A percentile compares a stretch with the other conserved stretches of the same genome.
phyloP scores from a whole-genome alignment of 2,329 filamentous ascomycete species.

The Colletotrichum melonis region DNA sequence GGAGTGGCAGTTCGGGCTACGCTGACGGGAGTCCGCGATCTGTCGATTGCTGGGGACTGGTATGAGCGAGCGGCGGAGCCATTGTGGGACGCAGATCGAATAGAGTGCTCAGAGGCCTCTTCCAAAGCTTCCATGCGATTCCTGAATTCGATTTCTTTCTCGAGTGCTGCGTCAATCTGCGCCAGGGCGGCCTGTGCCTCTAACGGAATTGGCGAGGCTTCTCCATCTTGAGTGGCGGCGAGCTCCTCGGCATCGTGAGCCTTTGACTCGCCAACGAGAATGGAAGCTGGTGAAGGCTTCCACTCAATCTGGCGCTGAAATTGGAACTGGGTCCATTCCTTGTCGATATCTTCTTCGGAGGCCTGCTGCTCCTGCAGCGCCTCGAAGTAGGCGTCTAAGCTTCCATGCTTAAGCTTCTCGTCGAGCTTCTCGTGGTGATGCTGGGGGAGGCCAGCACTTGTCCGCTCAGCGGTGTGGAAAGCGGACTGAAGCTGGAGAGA shows the following conservation, averaged over 20 bases:
- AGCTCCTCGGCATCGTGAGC: constrained; percentile 53
- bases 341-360: constrained; percentile 67
- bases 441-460: constrained; percentile 65
- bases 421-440: constrained; percentile 64
- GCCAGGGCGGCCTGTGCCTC: constrained; percentile 73
- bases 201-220: constrained; percentile 48
- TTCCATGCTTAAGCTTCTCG: constrained; percentile 67
- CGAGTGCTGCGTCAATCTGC: constrained; percentile 86
- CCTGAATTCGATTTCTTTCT: constrained; percentile 77
- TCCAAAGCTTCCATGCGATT: constrained; percentile 57
- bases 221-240: constrained; percentile 49
- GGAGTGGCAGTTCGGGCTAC: constrained; percentile 69
- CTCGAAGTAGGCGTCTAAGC: constrained; percentile 91
- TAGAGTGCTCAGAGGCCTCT: constrained; percentile 53
- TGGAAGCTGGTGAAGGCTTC: constrained; percentile 72
- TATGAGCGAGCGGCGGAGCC: constrained; percentile 46
- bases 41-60: constrained; percentile 55
- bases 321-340: constrained; percentile 93
- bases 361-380: constrained; percentile 82
- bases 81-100: constrained; percentile 48
- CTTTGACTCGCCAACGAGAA: constrained; percentile 71
- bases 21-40: constrained; percentile 56
- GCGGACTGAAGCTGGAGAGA: constrained; percentile 79
- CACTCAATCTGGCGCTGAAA: constrained; percentile 90
- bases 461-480: constrained; percentile 71